Base-by-base conservation (phyloP, 176 grass and related monocot species). In the Saccharum officinarum region DNA sequence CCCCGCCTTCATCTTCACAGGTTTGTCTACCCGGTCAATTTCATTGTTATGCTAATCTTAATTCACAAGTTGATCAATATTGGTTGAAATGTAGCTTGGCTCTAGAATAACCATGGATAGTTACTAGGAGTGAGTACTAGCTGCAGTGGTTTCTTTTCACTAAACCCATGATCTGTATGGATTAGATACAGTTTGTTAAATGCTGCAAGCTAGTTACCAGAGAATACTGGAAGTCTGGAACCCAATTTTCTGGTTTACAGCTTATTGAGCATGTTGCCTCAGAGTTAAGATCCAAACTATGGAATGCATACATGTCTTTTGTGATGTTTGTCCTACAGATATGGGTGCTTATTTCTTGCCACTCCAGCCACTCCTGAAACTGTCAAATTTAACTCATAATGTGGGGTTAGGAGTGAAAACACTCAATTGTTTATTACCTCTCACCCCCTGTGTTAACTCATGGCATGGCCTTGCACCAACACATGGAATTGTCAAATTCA, bases 1-100 rank as follows among this genome's bases (percentile, higher is more conserved):
- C 85, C 20, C 63, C 70, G 1, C 45, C 76, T 18, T 66, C 93
- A 31, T 88, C 86, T 90, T 52, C 93, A 26, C 93, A 92, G 90
- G 93, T 90, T 39, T 67, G 16, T 70, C 15, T 42, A 37, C 73
- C 13, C 1, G 4, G 3, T 76, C 72, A 12, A 83, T 69, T 67
- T 86, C 54, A 55, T 79, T 17, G 37, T 67, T 88, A 62, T 52
- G 44, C 50, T 66, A 20, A 7, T 38, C 8, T 76, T 76, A 22
- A 26, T 44, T 67, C 70, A 37, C 13, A 7, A 39, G 20, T n/a
- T 66, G 67, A 46, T 60, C 42, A 74, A 26, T 37, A 37, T 74
- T 8, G 12, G 37, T 75, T 33, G 3, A 74, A 42, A 20, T 75
- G 71, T 18, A 46, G 47, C 67, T 60, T 76, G 10, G 66, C 20